Percentiles rank a stretch among this genome's conserved stretches.
These are phyloP conservation scores for Ottelia alismoides DNA, from an alignment of 106 monocot genomes.

Conservation along the genomic window DNA sequence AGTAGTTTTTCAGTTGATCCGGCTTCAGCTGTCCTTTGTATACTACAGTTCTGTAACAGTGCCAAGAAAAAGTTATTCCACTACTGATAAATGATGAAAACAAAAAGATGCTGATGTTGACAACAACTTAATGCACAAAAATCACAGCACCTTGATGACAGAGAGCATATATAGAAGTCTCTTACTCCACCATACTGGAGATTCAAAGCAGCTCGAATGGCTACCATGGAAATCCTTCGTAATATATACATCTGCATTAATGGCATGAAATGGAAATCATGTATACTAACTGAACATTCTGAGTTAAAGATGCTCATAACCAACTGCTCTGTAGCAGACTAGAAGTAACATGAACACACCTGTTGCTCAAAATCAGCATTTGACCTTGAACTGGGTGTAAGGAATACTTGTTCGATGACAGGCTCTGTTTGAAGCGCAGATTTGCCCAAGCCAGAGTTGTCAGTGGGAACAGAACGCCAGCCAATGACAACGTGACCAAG, in stretches of 20 bases:
- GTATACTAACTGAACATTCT: background rate
- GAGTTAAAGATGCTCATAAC: too few relatives aligned
- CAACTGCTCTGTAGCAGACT: too few relatives aligned
- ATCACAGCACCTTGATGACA: conserved; percentile 85
- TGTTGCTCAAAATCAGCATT: conserved; percentile 86
- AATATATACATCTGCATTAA: conserved; percentile 78
- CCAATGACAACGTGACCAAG: conserved; percentile 92
- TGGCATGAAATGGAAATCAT: background rate
- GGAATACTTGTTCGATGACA: conserved; percentile 86
- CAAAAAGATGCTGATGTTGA: too few relatives aligned
- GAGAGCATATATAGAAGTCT: conserved; percentile 93
- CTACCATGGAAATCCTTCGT: conserved; percentile 76
- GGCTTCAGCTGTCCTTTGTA: conserved; percentile 98
- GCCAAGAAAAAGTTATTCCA: conserved; percentile 5
- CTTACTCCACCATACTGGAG: conserved; percentile 66
- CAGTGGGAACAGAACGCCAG: conserved; percentile 85
- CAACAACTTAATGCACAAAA: too few relatives aligned
- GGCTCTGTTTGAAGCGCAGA: conserved; percentile 92
- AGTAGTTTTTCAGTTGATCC: conserved; percentile 68
- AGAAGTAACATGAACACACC: conserved; percentile 23
- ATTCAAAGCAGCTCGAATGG: conserved; percentile 77
- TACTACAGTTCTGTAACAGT: conserved; percentile 65
- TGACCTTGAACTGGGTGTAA: conserved; percentile 56
- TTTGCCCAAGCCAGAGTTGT: conserved; percentile 78
- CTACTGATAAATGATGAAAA: too few relatives aligned